Conservation (phyloP, 2,329 filamentous ascomycete species). For the Helotiales sp. region DNA sequence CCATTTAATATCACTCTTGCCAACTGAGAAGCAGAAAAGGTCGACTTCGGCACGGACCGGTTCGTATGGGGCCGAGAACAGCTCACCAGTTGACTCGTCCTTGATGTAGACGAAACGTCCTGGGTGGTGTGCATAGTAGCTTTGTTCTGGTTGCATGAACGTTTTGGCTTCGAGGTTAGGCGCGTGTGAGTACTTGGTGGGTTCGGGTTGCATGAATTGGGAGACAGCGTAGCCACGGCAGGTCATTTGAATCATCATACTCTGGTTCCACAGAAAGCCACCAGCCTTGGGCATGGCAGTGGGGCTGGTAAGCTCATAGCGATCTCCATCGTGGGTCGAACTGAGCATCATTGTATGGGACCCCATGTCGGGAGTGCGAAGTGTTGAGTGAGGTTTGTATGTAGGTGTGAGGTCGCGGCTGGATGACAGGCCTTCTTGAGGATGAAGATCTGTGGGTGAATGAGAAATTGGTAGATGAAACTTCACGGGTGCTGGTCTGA, state of each 20-base stretch:
- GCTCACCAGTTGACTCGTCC: slow-evolving; percentile 49
- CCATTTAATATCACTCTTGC: slow-evolving; percentile 57
- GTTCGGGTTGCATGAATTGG: slow-evolving; percentile 62
- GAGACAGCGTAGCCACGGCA: slow-evolving; percentile 59
- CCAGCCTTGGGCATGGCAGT: slow-evolving; percentile 56
- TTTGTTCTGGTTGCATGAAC: slow-evolving; percentile 62
- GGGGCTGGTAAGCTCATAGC: slow-evolving; percentile 56
- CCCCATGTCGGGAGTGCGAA: neutral
- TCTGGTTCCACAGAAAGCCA: slow-evolving; percentile 59
- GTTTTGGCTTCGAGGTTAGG: slow-evolving; percentile 58
- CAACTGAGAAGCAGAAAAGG: slow-evolving; percentile 52
- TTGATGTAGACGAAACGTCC: slow-evolving; percentile 61
- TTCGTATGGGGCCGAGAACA: slow-evolving; percentile 58
- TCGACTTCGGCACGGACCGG: slow-evolving; percentile 50
- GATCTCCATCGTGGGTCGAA: slow-evolving; percentile 47
- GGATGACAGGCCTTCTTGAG: too few species aligned
- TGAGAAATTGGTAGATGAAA: too few species aligned
- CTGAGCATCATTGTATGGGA: neutral
- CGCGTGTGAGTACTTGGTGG: slow-evolving; percentile 58
- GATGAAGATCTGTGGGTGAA: too few species aligned
- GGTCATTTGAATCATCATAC: slow-evolving; percentile 61
- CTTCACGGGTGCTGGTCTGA: too few species aligned
- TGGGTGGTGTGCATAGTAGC: slow-evolving; percentile 58
- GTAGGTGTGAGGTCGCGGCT: neutral
- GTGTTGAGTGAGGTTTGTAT: neutral